Evolutionary conservation across 345 rosid species (phyloP), one percentile per base, ranked within the genome.

Genomic region (Eucalyptus cloeziana): DNA sequence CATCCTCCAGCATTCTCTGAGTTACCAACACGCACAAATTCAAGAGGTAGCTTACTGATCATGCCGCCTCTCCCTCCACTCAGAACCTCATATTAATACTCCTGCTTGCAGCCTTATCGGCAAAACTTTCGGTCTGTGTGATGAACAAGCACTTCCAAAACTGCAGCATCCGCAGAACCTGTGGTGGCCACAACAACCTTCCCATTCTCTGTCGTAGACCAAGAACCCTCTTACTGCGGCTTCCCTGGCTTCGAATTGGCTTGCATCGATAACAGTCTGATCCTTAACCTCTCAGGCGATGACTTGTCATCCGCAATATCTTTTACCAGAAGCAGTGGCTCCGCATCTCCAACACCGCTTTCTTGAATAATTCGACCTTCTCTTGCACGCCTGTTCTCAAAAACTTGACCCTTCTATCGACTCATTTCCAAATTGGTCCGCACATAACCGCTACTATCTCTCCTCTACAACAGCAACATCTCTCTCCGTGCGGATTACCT

Each of bases 201-300:
- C 54, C 95, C 95, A 2, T 95, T 94, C 87, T 90, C 43, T 16
- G 88, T 94, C 89, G 7, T 69, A 31, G 50, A 21, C 24, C 87
- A 67, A 49, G 94, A 90, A 80, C 83, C 85, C 31, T 3, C 76
- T 76, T 91, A 30, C 64, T 94, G 96, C 54, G 95, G 95, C 33
- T 88, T 79, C 79, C 96, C 95, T 9, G 91, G 96, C 62, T 95
- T 94, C 87, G 14, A 85, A 22, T 43, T 94, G 88, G 87, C 91
- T 19, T 93, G 96, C 93, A 58, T 76, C 6, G 44, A 76, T 7
- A 88, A 89, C 58, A 85, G 45, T 16, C 89, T 94, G 15, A n/a
- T 95, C 79, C 87, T 95, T 37, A 67, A 58, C 47, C 25, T 94
- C 50, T 13, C 86, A 17, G 67, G 40, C 81, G 31, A 17, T 16